A percentile compares a stretch with the other conserved stretches of the same genome.
Conservation (phyloP, 768 basidiomycete genomes). For the Wakefieldia striispora region DNA sequence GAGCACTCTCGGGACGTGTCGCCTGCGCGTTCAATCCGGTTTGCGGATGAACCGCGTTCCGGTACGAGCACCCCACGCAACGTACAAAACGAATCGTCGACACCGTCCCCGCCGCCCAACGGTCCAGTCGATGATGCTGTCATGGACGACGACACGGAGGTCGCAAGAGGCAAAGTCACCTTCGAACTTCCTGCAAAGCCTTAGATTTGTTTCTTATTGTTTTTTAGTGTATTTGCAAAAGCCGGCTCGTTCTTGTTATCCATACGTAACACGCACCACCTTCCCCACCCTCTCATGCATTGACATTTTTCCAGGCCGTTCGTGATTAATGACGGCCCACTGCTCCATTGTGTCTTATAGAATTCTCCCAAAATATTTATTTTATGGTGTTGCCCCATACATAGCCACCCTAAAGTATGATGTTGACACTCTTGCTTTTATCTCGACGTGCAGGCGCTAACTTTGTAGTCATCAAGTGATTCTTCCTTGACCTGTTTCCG, state of each 20-base stretch:
- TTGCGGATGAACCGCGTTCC: conserved; percentile 38
- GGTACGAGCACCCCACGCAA: conserved; percentile 22
- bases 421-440: conserved; percentile 3
- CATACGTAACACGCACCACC: neutral
- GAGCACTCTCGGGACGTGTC: conserved; percentile 39
- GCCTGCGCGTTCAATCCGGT: conserved; percentile 47
- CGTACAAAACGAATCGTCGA: conserved; percentile 21
- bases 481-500: neutral
- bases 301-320: too few species aligned
- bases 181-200: conserved; percentile 20
- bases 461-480: conserved; percentile 6
- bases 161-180: conserved; percentile 14
- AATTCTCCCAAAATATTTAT: neutral
- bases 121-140: conserved; percentile 7
- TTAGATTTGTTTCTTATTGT: neutral
- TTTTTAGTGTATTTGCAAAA: neutral
- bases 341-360: conserved; percentile 4
- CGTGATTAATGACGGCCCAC: neutral
- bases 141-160: conserved; percentile 16
- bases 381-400: neutral
- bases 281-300: neutral
- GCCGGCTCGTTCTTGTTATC: neutral
- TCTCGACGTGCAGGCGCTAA: conserved; percentile 1
- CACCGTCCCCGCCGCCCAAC: conserved; percentile 5
- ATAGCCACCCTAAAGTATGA: too few species aligned